Evolutionary conservation across 208 protist species (phyloP).

Genomic region (Porcisia deanei): DNA sequence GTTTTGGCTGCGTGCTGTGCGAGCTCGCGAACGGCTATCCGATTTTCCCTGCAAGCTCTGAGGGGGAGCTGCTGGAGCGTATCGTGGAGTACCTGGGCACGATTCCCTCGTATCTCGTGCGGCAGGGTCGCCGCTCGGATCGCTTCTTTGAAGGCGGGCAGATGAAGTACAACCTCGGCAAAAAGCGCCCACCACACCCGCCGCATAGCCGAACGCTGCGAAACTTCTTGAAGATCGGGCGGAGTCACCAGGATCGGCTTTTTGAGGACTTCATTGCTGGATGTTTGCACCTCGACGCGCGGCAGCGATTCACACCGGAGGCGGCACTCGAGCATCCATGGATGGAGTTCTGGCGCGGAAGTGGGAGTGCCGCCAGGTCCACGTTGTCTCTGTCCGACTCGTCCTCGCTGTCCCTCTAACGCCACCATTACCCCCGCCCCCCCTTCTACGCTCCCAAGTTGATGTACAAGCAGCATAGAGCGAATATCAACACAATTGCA

Average conservation of each 20-base stretch:
- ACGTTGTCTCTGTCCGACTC: slow-evolving; percentile 13
- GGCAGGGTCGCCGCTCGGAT: slow-evolving; percentile 43
- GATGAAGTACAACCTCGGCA: slow-evolving; percentile 24
- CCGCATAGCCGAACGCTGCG: slow-evolving; percentile 35
- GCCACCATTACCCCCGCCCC: neutral
- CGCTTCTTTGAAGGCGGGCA: slow-evolving; percentile 56
- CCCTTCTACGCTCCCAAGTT: neutral
- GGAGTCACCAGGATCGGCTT: slow-evolving; percentile 28
- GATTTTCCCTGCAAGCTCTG: slow-evolving; percentile 88
- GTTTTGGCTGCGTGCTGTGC: slow-evolving; percentile 92
- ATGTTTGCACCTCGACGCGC: slow-evolving; percentile 65
- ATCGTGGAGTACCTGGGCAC: slow-evolving; percentile 87
- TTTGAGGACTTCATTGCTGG: slow-evolving; percentile 60
- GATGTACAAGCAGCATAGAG: neutral
- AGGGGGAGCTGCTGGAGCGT: slow-evolving; percentile 82
- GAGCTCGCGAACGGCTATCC: slow-evolving; percentile 93
- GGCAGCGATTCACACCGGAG: slow-evolving; percentile 59
- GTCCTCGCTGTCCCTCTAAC: slow-evolving; percentile 4
- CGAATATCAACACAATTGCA: neutral
- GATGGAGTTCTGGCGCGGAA: slow-evolving; percentile 44
- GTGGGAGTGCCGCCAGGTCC: slow-evolving; percentile 5
- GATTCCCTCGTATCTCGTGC: slow-evolving; percentile 54
- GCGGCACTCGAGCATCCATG: slow-evolving; percentile 76
- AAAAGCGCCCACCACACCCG: slow-evolving; percentile 33
- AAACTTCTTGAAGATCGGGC: slow-evolving; percentile 44